Percentiles rank a stretch among this genome's conserved stretches.
Evolutionary conservation across 305 asterid species (phyloP).

Genomic region (Fraxinus velutina): DNA sequence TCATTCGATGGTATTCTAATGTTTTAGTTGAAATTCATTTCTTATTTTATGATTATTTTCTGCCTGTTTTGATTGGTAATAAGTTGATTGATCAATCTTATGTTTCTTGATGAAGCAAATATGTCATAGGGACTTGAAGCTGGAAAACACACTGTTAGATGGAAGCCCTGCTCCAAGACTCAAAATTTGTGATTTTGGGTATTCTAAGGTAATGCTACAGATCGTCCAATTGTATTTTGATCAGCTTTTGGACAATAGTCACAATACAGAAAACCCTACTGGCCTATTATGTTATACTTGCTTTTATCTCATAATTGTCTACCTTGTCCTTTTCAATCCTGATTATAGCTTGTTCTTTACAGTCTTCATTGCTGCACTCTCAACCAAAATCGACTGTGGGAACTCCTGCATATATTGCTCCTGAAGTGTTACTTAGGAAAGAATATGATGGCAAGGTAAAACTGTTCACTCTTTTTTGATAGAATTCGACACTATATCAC

Average conservation of each 20-base stretch:
- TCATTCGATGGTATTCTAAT: constrained; percentile 50
- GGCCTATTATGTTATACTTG: constrained; percentile 4
- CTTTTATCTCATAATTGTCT: background rate
- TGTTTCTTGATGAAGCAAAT: constrained; percentile 58
- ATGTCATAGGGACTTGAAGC: constrained; percentile 89
- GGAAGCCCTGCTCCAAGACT: constrained; percentile 88
- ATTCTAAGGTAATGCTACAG: constrained; percentile 60
- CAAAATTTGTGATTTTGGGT: constrained; percentile 89
- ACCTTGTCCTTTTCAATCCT: constrained; percentile 10
- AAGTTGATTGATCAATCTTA: constrained; percentile 15
- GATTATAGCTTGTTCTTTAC: constrained; percentile 26
- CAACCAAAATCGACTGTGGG: constrained; percentile 83
- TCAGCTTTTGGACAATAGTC: constrained; percentile 3
- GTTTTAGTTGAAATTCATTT: constrained; percentile 7
- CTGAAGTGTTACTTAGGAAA: constrained; percentile 56
- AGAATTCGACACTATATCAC: background rate
- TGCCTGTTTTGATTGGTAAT: constrained; percentile 2
- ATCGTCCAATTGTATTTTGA: constrained; percentile 2
- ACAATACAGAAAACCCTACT: background rate
- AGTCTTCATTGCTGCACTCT: constrained; percentile 74
- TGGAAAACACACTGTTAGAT: constrained; percentile 80
- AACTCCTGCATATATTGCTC: constrained; percentile 74
- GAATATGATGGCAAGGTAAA: constrained; percentile 79
- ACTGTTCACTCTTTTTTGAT: background rate
- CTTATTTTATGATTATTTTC: background rate